Conservation (phyloP, 768 basidiomycete genomes). For the Leccinum imitatum region DNA sequence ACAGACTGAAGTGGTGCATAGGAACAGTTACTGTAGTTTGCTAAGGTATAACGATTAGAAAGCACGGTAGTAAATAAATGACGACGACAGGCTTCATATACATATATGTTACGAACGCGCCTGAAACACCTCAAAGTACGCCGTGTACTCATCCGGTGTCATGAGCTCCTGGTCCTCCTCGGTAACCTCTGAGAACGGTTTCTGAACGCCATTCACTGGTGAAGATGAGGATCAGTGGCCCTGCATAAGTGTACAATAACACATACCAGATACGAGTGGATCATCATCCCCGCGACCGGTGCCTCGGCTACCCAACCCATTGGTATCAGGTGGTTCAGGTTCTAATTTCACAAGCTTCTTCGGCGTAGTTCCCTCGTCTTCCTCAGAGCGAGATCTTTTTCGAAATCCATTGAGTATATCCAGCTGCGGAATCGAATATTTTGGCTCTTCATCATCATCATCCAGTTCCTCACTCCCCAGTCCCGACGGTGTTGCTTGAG, state of each 20-base stretch:
- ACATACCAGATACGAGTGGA: slow-evolving; percentile 66
- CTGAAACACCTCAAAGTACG: slow-evolving; percentile 71
- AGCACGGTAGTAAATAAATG: slow-evolving; percentile 5
- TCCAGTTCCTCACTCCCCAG: slow-evolving; percentile 55
- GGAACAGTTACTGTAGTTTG: slow-evolving; percentile 5
- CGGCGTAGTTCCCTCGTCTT: slow-evolving; percentile 46
- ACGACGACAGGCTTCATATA: not conserved
- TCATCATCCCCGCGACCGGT: slow-evolving; percentile 41
- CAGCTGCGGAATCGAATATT: slow-evolving; percentile 63
- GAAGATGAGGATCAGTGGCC: slow-evolving; percentile 1
- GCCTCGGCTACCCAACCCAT: slow-evolving; percentile 5
- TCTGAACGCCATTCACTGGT: slow-evolving; percentile 71
- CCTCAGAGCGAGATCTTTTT: slow-evolving; percentile 69
- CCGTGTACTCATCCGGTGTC: slow-evolving; percentile 91
- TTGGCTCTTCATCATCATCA: slow-evolving; percentile 74
- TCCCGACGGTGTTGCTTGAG: slow-evolving; percentile 60
- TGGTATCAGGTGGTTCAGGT: slow-evolving; percentile 25
- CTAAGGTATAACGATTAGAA: slow-evolving; percentile 22
- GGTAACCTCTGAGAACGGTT: slow-evolving; percentile 77
- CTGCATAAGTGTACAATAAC: slow-evolving; percentile 1
- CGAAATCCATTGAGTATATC: slow-evolving; percentile 71
- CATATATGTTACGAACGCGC: slow-evolving; percentile 32
- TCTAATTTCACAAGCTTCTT: slow-evolving; percentile 47
- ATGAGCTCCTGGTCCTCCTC: slow-evolving; percentile 92
- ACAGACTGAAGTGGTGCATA: not conserved